phyloP scores from a whole-genome alignment of 2,329 filamentous ascomycete species.

The Truncatella angustata region DNA sequence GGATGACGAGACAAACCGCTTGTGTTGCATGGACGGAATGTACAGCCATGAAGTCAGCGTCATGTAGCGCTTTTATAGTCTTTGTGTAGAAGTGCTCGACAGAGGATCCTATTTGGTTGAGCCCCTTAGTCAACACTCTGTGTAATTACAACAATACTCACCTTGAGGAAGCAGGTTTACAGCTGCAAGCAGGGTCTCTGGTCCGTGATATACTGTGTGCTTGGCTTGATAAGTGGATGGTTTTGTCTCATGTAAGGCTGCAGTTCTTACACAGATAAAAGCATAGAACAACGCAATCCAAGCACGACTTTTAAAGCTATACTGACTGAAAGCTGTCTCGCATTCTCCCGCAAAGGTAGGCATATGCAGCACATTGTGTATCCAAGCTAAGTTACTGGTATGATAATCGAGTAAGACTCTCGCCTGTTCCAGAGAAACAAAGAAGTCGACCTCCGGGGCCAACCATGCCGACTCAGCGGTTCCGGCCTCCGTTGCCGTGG shows the following conservation, averaged over 20 bases:
- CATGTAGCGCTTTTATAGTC: neutral
- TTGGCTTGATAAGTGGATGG: neutral
- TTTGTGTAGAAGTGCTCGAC: neutral
- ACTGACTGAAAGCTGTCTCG: neutral
- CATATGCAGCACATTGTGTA: constrained; percentile 3
- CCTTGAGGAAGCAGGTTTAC: neutral
- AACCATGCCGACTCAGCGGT: neutral
- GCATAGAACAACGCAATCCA: constrained; percentile 2
- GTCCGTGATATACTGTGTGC: neutral
- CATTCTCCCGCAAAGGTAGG: neutral
- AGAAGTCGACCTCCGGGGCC: neutral
- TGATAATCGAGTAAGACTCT: neutral
- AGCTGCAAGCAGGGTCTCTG: neutral
- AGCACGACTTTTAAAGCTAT: neutral
- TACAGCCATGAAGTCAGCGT: constrained; percentile 1
- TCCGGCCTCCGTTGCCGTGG: neutral
- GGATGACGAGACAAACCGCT: neutral
- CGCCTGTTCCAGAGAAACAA: neutral
- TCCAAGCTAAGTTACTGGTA: neutral
- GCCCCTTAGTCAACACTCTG: no score
- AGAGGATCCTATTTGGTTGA: neutral
- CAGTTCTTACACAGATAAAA: neutral
- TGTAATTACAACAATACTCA: no score
- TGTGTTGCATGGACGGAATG: constrained; percentile 3
- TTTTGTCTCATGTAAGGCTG: neutral